Evolutionary conservation across 257 asterid genomes (phyloP), one percentile per base, ranked within the genome.

Genomic region (Prunella vulgaris): DNA sequence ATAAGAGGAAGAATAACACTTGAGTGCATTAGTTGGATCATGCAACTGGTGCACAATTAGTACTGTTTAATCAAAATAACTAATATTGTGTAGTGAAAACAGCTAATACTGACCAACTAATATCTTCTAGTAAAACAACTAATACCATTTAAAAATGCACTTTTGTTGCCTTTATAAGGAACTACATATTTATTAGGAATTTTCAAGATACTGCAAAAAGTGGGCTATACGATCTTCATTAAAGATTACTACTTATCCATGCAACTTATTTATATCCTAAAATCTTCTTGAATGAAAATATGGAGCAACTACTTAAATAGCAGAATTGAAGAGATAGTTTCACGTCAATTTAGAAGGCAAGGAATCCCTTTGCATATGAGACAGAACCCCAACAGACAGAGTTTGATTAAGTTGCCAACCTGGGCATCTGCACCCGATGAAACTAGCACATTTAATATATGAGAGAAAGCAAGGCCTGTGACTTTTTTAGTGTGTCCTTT

Each of bases 371-470:
- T n/a, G n/a, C n/a, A n/a, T n/a, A n/a, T n/a, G n/a, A n/a, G n/a
- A n/a, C n/a, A n/a, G n/a, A n/a, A n/a, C n/a, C n/a, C n/a, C n/a
- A n/a, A n/a, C n/a, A n/a, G n/a, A n/a, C n/a, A 25, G 28, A 25
- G 28, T 22, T 22, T 20, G 38, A 25, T 48, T 13, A 13, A 59
- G 72, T 15, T n/a, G 40, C 65, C 69, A n/a, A 79, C 93, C 85
- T 87, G 93, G 51, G 93, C 85, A 87, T 87, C 93, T 44, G 93
- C 88, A 66, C 93, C 93, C 0, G 93, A 87, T 22, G 93, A 87
- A 72, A 87, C 93, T 3, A 87, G 77, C 61, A 78, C 80, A 42
- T 79, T 87, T 30, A 83, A 60, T n/a, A 63, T 72, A 70, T 79
- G 79, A 18, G 93, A 87, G 83, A 87, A 87, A 66, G 93, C 93